These are phyloP conservation scores for Leucoagaricus sp. DNA, from an alignment of 1,284 basidiomycete species.

Conservation along the genomic window DNA sequence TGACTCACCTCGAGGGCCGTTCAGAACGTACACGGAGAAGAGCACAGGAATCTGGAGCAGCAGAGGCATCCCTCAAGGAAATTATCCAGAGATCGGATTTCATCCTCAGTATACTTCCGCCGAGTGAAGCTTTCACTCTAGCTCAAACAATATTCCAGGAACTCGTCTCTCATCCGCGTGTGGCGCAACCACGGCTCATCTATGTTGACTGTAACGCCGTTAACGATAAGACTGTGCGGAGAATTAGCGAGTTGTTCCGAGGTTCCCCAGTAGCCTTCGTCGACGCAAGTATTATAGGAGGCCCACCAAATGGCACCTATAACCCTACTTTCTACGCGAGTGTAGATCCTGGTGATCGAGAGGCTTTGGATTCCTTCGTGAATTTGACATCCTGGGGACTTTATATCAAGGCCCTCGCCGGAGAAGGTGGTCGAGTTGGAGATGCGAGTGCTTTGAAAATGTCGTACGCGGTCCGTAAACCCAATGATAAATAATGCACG, in stretches of 20 bases:
- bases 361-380: conserved; percentile 44
- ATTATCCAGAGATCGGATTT: conserved; percentile 45
- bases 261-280: conserved; percentile 45
- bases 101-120: conserved; percentile 60
- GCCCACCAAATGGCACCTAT: conserved; percentile 48
- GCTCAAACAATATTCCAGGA: conserved; percentile 38
- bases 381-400: conserved; percentile 44
- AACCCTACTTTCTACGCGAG: conserved; percentile 60
- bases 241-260: conserved; percentile 46
- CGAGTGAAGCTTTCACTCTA: conserved; percentile 51
- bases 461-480: conserved; percentile 55
- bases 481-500: neutral
- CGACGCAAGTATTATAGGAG: conserved; percentile 62
- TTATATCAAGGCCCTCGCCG: conserved; percentile 45
- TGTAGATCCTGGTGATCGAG: conserved; percentile 32
- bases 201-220: conserved; percentile 67
- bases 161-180: conserved; percentile 9
- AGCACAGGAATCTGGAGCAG: conserved; percentile 54
- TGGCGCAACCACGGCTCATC: conserved; percentile 24
- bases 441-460: conserved; percentile 65
- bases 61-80: conserved; percentile 45
- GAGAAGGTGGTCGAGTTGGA: conserved; percentile 50
- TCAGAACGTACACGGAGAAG: conserved; percentile 47
- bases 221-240: conserved; percentile 50
- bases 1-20: conserved; percentile 52